Evolutionary conservation across 805 yeast species (phyloP), one percentile per base, ranked within the genome.

Genomic region (Millerago galiae): DNA sequence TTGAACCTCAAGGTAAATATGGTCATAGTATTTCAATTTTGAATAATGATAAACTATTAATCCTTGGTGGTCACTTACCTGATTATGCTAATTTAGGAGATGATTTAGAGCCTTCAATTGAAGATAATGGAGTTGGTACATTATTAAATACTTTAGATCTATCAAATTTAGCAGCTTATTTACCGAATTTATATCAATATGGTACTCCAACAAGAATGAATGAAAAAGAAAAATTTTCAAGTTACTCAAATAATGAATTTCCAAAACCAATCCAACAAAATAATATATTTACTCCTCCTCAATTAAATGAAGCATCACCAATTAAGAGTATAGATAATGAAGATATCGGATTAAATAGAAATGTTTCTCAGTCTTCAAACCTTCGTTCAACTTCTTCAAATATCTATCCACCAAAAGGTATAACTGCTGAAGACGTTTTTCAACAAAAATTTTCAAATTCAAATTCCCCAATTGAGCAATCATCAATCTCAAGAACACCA

Each of bases 41-140:
- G 38, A 75, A 71, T 21, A 77, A 76, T 47, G 77, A 86, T 55
- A 85, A 81, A 62, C 56, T 91, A 29, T 58, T 90, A 11, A 76
- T 91, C 13, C 81, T 95, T 85, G 99, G 99, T 35, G 98, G 99
- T 45, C 95, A 88, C 61, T 75, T 79, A 51, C 74, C 77, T 49
- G 91, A 85, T 56, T 80, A 75, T 54, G 79, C 81, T 8, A 62
- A 65, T 35, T 58, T 66, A 24, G 70, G 69, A 21, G 72, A 70
- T 45, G 68, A 77, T 55, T 66, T 74, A 44, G 77, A 76, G 42
- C 75, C 79, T 13, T 71, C 75, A 38, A 75, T 68, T 42, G 66
- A 63, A 9, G 76, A 67, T 48, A 72, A 75, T 53, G 77, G 76
- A 41, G 71, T 58, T 49, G 86, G 83, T 39, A 79, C 79, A 32